phyloP scores from a whole-genome alignment of 2,329 filamentous ascomycete genomes.

The Lecanicillium sp. region DNA sequence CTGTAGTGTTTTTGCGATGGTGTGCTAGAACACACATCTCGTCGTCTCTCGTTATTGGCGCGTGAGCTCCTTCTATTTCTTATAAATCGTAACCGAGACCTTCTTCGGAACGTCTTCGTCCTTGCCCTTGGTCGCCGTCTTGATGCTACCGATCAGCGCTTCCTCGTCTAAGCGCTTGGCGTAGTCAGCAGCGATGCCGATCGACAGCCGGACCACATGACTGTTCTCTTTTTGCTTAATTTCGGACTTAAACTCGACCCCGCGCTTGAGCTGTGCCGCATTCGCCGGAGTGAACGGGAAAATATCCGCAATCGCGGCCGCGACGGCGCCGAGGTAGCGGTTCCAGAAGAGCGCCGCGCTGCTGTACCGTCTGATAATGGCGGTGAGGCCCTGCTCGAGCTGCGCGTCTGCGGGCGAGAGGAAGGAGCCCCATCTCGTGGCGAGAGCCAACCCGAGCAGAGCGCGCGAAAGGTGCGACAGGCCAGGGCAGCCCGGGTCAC shows the following conservation, averaged over 20 bases:
- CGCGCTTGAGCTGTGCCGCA: slow-evolving; percentile 27
- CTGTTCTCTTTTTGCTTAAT: slow-evolving; percentile 25
- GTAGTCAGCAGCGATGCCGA: slow-evolving; percentile 27
- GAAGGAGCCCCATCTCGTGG: slow-evolving; percentile 66
- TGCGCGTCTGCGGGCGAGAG: slow-evolving; percentile 42
- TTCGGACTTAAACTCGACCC: slow-evolving; percentile 26
- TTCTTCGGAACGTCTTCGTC: slow-evolving; percentile 28
- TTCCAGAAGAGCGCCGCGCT: slow-evolving; percentile 45
- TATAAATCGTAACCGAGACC: slow-evolving; percentile 22
- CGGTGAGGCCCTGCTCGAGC: slow-evolving; percentile 37
- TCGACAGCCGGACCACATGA: slow-evolving; percentile 30
- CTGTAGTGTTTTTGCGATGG: too few relatives aligned
- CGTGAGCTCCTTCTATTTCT: too few relatives aligned
- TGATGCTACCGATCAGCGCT: slow-evolving; percentile 29
- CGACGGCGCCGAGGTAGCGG: slow-evolving; percentile 45
- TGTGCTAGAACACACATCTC: too few relatives aligned
- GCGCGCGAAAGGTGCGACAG: slow-evolving; percentile 67
- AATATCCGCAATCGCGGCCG: slow-evolving; percentile 36
- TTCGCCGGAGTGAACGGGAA: slow-evolving; percentile 36
- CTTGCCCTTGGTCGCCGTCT: slow-evolving; percentile 28
- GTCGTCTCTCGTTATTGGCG: too few relatives aligned
- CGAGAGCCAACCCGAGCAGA: slow-evolving; percentile 63
- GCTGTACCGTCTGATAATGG: slow-evolving; percentile 33
- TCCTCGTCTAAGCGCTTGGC: slow-evolving; percentile 27
- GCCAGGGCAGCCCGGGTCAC: slow-evolving; percentile 64